Base-by-base conservation (phyloP, 164 flowering plant species). In the Malania oleifera region DNA sequence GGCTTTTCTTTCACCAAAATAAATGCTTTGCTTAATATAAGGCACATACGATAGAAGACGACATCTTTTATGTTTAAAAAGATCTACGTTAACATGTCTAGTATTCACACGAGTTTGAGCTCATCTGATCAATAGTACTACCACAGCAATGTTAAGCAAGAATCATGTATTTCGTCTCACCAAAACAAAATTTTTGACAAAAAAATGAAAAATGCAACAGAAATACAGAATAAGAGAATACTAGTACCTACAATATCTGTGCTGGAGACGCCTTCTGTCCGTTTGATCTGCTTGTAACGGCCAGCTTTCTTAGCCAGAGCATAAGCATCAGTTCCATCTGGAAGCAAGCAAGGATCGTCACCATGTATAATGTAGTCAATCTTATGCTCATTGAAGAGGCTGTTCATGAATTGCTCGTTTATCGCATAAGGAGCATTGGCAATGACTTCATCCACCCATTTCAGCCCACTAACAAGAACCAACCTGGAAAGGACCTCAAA, bases 401-500 rank as follows among this genome's bases (percentile, higher is more conserved):
- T 65, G 27, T 65, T 68, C 96, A 86, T 86, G 62, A 89, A 82
- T 34, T 82, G 71, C 73, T 84, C 92, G 1, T 87, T 89, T 46
- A 89, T 86, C 12, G 56, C 89, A 61, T 84, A 86, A 18, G 92
- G 96, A 56, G 90, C 87, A 65, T 74, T 61, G 26, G 82, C 62
- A 58, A 88, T 85, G 60, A 88, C 96, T 79, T 84, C 84, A 70
- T 86, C 90, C 44, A 86, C 91, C 91, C 93, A 86, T 78, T 89
- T 84, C 73, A 89, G 72, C 35, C 93, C 91, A 70, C 82, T 83
- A 28, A 89, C 91, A 56, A 89, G 87, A 29, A 78, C 78, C 68
- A 89, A 60, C 81, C 96, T 89, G 64, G 7, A 73, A 67, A 65
- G 43, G 39, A 52, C 59, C 24, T 24, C 26, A 48, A 41, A 43